Percentiles rank a stretch among this genome's conserved stretches.
These are phyloP conservation scores for Hymenoscyphus salicellus DNA, from an alignment of 2,329 filamentous ascomycete species.

Conservation along the genomic window DNA sequence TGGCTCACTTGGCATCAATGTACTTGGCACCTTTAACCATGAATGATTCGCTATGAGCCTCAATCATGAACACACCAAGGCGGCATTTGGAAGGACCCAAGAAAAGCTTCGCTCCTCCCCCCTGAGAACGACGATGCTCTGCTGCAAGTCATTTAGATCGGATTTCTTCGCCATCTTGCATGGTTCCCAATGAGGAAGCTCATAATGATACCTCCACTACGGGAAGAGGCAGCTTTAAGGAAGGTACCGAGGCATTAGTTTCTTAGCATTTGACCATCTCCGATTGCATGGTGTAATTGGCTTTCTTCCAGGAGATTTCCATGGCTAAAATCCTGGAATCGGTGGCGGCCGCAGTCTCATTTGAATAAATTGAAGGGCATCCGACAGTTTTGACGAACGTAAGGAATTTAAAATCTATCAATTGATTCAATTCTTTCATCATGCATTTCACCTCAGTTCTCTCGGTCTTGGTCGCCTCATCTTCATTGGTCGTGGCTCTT, in stretches of 20 bases:
- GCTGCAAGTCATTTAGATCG: neutral
- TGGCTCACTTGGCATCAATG: neutral
- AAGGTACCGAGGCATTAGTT: slow-evolving; percentile 1
- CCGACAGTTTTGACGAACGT: neutral
- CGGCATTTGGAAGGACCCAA: slow-evolving; percentile 6
- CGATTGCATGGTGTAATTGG: neutral
- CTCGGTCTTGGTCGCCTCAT: neutral
- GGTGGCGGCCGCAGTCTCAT: neutral
- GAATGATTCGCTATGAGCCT: neutral
- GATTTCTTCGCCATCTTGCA: neutral
- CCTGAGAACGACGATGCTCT: neutral
- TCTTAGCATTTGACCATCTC: neutral
- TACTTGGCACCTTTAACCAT: neutral
- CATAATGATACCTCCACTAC: neutral
- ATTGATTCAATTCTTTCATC: neutral
- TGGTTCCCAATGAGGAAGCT: slow-evolving; percentile 4
- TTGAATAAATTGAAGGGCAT: neutral
- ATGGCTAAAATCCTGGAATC: too few relatives aligned
- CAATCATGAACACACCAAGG: neutral
- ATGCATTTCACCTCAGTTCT: slow-evolving; percentile 2
- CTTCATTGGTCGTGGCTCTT: slow-evolving; percentile 1
- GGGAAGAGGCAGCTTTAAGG: neutral
- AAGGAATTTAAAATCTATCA: neutral
- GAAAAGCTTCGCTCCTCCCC: neutral
- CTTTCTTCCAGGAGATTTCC: neutral